Conservation (phyloP, 306 rosid genomes). For the Cucurbita ficifolia region DNA sequence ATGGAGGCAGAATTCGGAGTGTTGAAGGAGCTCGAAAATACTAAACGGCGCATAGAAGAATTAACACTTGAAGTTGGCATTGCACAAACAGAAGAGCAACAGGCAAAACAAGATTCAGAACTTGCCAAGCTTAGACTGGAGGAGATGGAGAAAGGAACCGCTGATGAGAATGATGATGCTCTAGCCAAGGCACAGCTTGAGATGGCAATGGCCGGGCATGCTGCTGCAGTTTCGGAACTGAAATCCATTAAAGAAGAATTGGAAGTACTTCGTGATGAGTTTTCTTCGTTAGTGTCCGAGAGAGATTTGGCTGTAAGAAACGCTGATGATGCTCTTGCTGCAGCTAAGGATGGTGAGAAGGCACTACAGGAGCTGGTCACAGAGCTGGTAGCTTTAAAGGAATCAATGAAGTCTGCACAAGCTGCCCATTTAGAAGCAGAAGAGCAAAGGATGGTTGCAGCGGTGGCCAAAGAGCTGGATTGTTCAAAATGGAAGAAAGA, state of each 20-base stretch:
- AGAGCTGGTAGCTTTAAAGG: slow-evolving; percentile 66
- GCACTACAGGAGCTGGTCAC: slow-evolving; percentile 66
- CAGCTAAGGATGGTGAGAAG: slow-evolving; percentile 70
- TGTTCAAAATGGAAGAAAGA: slow-evolving; percentile 82
- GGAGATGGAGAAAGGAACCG: slow-evolving; percentile 94
- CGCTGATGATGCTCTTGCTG: slow-evolving; percentile 62
- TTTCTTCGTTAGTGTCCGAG: slow-evolving; percentile 48
- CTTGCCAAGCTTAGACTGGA: slow-evolving; percentile 87
- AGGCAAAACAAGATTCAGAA: slow-evolving; percentile 92
- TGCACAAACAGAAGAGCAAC: slow-evolving; percentile 84
- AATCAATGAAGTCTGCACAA: slow-evolving; percentile 69
- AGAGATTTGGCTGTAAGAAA: slow-evolving; percentile 58
- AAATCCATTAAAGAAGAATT: slow-evolving; percentile 63
- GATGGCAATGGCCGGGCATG: slow-evolving; percentile 72
- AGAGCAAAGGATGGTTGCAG: slow-evolving; percentile 76
- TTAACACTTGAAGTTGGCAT: slow-evolving; percentile 66
- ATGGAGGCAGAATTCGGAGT: slow-evolving; percentile 35
- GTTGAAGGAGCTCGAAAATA: slow-evolving; percentile 58
- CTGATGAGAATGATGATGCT: slow-evolving; percentile 71
- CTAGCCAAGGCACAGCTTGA: slow-evolving; percentile 97
- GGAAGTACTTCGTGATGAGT: slow-evolving; percentile 46
- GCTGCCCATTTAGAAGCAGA: slow-evolving; percentile 87
- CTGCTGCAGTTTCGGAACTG: slow-evolving; percentile 64
- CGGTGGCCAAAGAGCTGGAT: slow-evolving; percentile 87
- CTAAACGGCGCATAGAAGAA: slow-evolving; percentile 77